These are phyloP conservation scores for Scheffersomyces spartinae DNA, from an alignment of 805 yeast genomes.

Conservation along the genomic window DNA sequence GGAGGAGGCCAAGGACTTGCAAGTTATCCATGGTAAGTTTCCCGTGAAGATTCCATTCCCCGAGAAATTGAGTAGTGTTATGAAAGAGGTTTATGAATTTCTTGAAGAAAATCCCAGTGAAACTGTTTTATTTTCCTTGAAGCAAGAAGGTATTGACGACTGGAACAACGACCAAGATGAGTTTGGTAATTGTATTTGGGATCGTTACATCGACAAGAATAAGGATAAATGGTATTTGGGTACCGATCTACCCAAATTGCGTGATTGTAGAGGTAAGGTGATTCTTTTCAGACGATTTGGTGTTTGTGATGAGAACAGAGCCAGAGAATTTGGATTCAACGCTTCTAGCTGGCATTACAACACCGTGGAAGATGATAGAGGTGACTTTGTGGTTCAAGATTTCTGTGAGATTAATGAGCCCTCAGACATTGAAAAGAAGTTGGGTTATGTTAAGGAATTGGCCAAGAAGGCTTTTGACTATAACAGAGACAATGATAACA, in stretches of 20 bases:
- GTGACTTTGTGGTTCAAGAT: constrained; percentile 56
- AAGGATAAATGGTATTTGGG: constrained; percentile 51
- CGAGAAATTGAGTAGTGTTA: constrained; percentile 36
- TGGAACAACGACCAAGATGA: constrained; percentile 58
- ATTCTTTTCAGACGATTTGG: constrained; percentile 63
- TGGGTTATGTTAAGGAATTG: constrained; percentile 43
- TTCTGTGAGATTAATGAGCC: constrained; percentile 50
- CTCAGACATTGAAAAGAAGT: constrained; percentile 45
- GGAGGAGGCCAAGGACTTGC: constrained; percentile 37
- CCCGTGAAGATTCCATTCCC: constrained; percentile 57
- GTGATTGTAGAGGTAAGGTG: constrained; percentile 57
- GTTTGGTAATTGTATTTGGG: constrained; percentile 52
- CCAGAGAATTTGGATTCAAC: constrained; percentile 47
- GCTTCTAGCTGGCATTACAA: constrained; percentile 60
- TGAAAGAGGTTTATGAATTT: constrained; percentile 50
- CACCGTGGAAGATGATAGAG: constrained; percentile 55
- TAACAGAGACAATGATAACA: constrained; percentile 36
- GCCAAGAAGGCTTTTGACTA: constrained; percentile 41
- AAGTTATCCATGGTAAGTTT: constrained; percentile 65
- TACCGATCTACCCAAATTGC: constrained; percentile 42
- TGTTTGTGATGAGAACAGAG: constrained; percentile 34
- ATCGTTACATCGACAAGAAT: constrained; percentile 36
- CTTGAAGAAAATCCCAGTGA: constrained; percentile 43
- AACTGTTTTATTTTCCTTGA: constrained; percentile 53
- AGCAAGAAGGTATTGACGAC: constrained; percentile 60